These are phyloP conservation scores for Gremmenia infestans DNA, from an alignment of 2,329 filamentous ascomycete species.

Conservation along the genomic window DNA sequence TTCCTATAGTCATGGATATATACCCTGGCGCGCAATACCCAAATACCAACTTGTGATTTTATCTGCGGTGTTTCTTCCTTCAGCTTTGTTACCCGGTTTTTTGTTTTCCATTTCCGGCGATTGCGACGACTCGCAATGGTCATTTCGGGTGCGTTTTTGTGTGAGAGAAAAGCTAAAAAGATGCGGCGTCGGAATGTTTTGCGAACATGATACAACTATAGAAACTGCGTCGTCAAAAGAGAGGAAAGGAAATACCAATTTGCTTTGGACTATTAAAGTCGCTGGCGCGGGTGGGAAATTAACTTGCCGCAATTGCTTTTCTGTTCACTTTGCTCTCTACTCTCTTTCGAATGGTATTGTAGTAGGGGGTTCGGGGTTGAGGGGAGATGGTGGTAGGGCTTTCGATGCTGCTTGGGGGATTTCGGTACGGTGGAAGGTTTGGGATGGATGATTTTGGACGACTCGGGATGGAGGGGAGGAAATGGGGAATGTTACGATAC, in stretches of 20 bases:
- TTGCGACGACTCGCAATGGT: constrained; percentile 2
- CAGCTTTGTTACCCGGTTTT: constrained; percentile 20
- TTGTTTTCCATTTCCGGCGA: constrained; percentile 2
- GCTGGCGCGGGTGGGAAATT: constrained; percentile 13
- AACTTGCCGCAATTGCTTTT: constrained; percentile 2
- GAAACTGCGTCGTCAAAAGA: constrained; percentile 23
- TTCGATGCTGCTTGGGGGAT: constrained; percentile 4
- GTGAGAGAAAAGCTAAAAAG: constrained; percentile 21
- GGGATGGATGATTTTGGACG: constrained; percentile 1
- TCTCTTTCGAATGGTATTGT: constrained; percentile 6
- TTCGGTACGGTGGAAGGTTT: neutral
- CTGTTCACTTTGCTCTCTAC: constrained; percentile 9
- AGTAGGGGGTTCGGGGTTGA: constrained; percentile 4
- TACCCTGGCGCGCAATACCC: constrained; percentile 34
- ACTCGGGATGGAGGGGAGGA: constrained; percentile 4
- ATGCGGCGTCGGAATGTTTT: constrained; percentile 16
- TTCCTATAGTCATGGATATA: constrained; percentile 33
- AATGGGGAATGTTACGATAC: constrained; percentile 21
- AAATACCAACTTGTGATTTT: constrained; percentile 30
- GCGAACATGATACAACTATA: constrained; percentile 25
- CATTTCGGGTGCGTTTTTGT: constrained; percentile 3
- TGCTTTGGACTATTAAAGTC: constrained; percentile 23
- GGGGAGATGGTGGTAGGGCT: neutral
- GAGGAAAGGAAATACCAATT: constrained; percentile 31
- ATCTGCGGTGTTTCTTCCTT: constrained; percentile 17